Evolutionary conservation across 2,329 filamentous ascomycete genomes (phyloP), one percentile per base, ranked within the genome.

Genomic region (Ceratocystis cacaofunesta): DNA sequence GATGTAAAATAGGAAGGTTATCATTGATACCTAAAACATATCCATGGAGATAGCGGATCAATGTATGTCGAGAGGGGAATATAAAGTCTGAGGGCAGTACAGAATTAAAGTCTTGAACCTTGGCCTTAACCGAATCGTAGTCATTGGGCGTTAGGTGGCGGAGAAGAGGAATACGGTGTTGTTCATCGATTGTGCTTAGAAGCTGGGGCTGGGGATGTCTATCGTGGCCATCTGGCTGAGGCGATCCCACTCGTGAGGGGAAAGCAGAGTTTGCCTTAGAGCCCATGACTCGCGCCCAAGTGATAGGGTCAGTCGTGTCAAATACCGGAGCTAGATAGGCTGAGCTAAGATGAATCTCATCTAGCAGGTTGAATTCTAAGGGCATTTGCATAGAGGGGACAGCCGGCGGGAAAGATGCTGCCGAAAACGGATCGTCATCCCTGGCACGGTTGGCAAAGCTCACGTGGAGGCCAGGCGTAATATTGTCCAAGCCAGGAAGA

Each of bases 11-110:
- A 0, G 80, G 80, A 0, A 82, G 71, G 67, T 81, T 78, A 63
- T 81, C 79, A 65, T 82, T 79, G 66, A 89, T 88, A 0, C 86
- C 85, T 66, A 80, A 82, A 64, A 88, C 81, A 70, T 88, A 90
- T 1, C 85, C 86, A 67, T 87, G 85, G 41, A 89, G 74, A 68
- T 89, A 89, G 43, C 87, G 76, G 2, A 84, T 85, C 32, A 89
- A 72, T 0, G 87, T 87, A 69, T 88, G 81, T 2, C 86, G 80
- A 3, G 86, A 88, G 1, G 87, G 86, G 62, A 89, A 82, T 2
- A 83, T 79, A 69, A 89, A 89, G 69, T 84, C 83, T 63, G 75
- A 76, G 0, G 85, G 82, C 25, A 87, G 72, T 3, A 85, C 80
- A 0, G 79, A 77, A 0, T 82, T 82, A 68, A 86, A 87, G 68